These are phyloP conservation scores for Cinchona pubescens DNA, from an alignment of 257 asterid species.

Conservation along the genomic window DNA sequence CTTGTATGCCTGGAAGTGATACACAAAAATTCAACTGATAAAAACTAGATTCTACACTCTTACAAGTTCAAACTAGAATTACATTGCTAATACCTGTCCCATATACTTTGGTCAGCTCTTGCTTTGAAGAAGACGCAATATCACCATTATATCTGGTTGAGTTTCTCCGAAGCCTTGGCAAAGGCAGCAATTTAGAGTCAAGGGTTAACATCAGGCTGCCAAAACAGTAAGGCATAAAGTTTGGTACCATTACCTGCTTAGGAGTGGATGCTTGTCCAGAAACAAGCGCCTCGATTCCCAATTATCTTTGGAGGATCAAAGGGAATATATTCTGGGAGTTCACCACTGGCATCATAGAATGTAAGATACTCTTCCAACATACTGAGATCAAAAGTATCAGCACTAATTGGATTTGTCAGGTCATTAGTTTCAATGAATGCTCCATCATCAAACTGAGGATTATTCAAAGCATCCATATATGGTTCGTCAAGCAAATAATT, in stretches of 20 bases:
- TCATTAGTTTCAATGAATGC: conserved; percentile 72
- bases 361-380: conserved; percentile 64
- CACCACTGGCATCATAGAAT: conserved; percentile 56
- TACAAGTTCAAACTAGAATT: background rate
- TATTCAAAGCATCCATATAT: conserved; percentile 40
- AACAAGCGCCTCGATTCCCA: conserved; percentile 36
- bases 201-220: background rate
- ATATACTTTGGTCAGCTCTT: conserved; percentile 32
- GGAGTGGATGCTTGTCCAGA: conserved; percentile 29
- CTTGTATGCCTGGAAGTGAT: background rate
- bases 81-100: conserved; percentile 42
- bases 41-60: background rate
- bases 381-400: conserved; percentile 43
- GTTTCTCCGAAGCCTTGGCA: conserved; percentile 43
- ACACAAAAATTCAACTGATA: background rate
- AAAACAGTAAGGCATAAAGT: conserved; percentile 1
- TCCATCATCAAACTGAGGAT: conserved; percentile 45
- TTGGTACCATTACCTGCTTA: conserved; percentile 37
- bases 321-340: conserved; percentile 28
- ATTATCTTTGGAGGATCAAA: conserved; percentile 44
- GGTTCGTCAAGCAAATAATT: conserved; percentile 68
- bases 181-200: background rate
- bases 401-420: conserved; percentile 49
- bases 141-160: conserved; percentile 22
- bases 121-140: conserved; percentile 42